Base-by-base conservation (phyloP, 495 filamentous ascomycete species). In the Annulohypoxylon stygium region DNA sequence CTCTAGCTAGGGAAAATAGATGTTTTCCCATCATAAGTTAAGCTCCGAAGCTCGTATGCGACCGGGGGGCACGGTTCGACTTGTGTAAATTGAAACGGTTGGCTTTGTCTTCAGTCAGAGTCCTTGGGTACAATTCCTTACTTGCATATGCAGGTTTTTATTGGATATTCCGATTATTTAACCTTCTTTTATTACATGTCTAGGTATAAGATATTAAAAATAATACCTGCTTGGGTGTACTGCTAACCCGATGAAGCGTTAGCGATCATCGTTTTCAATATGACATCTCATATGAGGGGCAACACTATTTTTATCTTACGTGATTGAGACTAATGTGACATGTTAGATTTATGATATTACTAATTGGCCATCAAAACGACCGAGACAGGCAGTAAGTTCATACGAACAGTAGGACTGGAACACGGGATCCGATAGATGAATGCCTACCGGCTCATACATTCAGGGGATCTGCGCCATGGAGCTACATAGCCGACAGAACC, bases 201-300 rank as follows among this genome's bases (percentile, higher is more conserved):
- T n/a, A 47, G 43, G 43, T 18, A 47, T 47, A 47, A 18, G 16
- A 7, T 47, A 18, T 47, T 47, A 47, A 47, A 39, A 39, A 39
- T 39, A 39, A 10, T 9, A 39, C 11, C 16, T 45, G 12, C 20
- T 23, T 23, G 20, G 20, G 1, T 23, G 20, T 23, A 23, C 20
- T 23, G 20, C 12, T 16, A 45, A n/a, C 41, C 43, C 43, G 43
- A 47, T n/a, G 43, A 47, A 47, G 43, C 43, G 16, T 2, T 4
- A 47, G n/a, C 43, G 43, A 47, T 47, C 43, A 47, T 9, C 43
- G 8, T 20, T 20, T 8, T 47, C 8, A 47, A 47, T 47, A n/a
- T 47, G 43, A 47, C 43, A 18, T 47, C 43, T 47, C 43, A 45
- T n/a, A 18, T 47, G 43, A 47, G 43, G 43, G 43, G 43, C 43